A percentile compares a stretch with the other conserved stretches of the same genome.
Conservation (phyloP, 371 early-diverging fungal species). For the Mucor sp. region DNA sequence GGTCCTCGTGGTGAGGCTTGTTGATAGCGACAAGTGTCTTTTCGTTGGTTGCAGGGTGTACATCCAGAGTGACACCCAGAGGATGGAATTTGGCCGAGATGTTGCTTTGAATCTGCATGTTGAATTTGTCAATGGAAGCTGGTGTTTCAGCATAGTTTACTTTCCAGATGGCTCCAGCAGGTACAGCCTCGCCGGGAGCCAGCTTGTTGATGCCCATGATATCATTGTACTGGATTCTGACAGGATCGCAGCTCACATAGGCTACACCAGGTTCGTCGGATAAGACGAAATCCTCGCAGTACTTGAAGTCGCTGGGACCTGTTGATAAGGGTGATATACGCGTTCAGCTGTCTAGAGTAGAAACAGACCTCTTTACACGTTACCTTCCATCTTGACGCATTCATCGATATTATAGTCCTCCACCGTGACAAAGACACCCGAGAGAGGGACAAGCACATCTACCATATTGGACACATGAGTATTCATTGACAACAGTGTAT, state of each 20-base stretch:
- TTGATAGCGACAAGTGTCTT: slow-evolving; percentile 26
- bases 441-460: slow-evolving; percentile 8
- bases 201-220: slow-evolving; percentile 28
- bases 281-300: slow-evolving; percentile 38
- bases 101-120: slow-evolving; percentile 1
- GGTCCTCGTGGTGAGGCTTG: slow-evolving; percentile 5
- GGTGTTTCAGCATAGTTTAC: slow-evolving; percentile 30
- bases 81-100: slow-evolving; percentile 22
- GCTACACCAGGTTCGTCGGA: slow-evolving; percentile 26
- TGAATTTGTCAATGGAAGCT: slow-evolving; percentile 17
- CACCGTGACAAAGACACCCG: slow-evolving; percentile 4
- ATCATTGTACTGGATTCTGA: slow-evolving; percentile 23
- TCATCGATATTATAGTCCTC: slow-evolving; percentile 15
- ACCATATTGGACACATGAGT: too few species aligned
- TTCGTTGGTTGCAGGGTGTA: slow-evolving; percentile 7
- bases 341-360: not conserved
- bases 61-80: slow-evolving; percentile 26
- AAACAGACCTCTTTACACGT: not conserved
- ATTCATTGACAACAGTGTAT: not conserved
- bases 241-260: slow-evolving; percentile 41
- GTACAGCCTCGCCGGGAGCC: not conserved
- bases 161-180: slow-evolving; percentile 34
- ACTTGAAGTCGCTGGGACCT: slow-evolving; percentile 30
- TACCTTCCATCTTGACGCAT: slow-evolving; percentile 26
- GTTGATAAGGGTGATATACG: not conserved